These are phyloP conservation scores for Asterophora lycoperdoides DNA, from an alignment of 768 basidiomycete genomes.

Conservation along the genomic window DNA sequence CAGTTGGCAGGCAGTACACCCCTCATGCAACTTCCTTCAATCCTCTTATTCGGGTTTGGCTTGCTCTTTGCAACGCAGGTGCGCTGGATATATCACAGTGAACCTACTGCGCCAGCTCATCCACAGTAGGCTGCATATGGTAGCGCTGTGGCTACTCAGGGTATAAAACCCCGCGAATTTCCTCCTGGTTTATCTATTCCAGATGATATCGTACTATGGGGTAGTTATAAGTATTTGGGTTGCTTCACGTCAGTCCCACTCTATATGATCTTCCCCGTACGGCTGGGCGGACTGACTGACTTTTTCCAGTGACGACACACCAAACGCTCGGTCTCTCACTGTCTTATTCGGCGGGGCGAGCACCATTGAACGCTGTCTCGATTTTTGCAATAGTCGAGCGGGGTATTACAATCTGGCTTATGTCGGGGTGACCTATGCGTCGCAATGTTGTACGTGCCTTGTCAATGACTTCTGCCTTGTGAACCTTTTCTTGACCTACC, in stretches of 20 bases:
- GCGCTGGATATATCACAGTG: neutral
- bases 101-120: neutral
- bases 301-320: neutral
- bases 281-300: neutral
- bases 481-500: neutral
- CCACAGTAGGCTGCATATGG: neutral
- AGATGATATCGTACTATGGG: slow-evolving; percentile 11
- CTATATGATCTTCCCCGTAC: neutral
- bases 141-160: neutral
- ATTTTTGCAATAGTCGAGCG: slow-evolving; percentile 3
- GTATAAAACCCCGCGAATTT: slow-evolving; percentile 1
- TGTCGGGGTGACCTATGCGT: slow-evolving; percentile 6
- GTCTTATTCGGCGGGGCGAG: neutral
- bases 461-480: too few species aligned
- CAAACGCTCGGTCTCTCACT: slow-evolving; percentile 8
- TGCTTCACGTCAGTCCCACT: slow-evolving; percentile 11
- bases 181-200: slow-evolving; percentile 14
- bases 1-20: too few species aligned
- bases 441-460: slow-evolving; percentile 6
- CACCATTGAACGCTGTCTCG: slow-evolving; percentile 11
- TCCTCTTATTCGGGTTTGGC: neutral
- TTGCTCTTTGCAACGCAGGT: neutral
- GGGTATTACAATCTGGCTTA: slow-evolving; percentile 13
- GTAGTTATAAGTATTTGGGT: slow-evolving; percentile 9
- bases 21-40: neutral